Percentiles rank a stretch among this genome's conserved stretches.
Conservation (phyloP, 805 yeast genomes). For the Priceomyces medius region DNA sequence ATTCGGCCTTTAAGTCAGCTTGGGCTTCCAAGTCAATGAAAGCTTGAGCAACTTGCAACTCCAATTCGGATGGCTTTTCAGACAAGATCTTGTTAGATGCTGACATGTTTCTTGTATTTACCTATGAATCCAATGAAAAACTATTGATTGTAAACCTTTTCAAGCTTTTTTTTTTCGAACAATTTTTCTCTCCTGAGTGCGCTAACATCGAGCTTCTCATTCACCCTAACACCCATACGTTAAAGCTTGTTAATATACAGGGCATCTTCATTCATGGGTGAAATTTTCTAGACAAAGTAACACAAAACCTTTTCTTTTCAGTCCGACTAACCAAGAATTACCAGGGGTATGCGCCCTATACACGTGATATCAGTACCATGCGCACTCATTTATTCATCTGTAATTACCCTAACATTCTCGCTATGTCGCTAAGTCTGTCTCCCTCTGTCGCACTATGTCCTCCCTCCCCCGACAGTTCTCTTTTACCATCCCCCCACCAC, state of each 20-base stretch:
- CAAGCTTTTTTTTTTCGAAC: slow-evolving; percentile 4
- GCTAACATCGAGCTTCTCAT: background rate
- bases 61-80: slow-evolving; percentile 96
- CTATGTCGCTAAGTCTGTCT: background rate
- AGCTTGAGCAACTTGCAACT: slow-evolving; percentile 99
- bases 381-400: too few relatives aligned
- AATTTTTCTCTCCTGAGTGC: slow-evolving; percentile 2
- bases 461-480: too few relatives aligned
- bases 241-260: background rate
- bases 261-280: background rate
- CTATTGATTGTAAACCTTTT: slow-evolving; percentile 1
- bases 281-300: background rate
- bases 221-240: slow-evolving; percentile 1
- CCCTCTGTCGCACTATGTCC: background rate
- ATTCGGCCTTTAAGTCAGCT: slow-evolving; percentile 94
- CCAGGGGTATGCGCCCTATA: background rate
- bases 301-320: background rate
- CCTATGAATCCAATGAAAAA: slow-evolving; percentile 2
- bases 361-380: too few relatives aligned
- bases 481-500: too few relatives aligned
- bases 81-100: slow-evolving; percentile 95
- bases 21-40: slow-evolving; percentile 95
- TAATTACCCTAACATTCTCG: too few relatives aligned
- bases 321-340: background rate
- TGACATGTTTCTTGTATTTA: slow-evolving; percentile 66